A percentile compares a stretch with the other conserved stretches of the same genome.
phyloP scores from a whole-genome alignment of 495 filamentous ascomycete genomes.

The Physcia stellaris region DNA sequence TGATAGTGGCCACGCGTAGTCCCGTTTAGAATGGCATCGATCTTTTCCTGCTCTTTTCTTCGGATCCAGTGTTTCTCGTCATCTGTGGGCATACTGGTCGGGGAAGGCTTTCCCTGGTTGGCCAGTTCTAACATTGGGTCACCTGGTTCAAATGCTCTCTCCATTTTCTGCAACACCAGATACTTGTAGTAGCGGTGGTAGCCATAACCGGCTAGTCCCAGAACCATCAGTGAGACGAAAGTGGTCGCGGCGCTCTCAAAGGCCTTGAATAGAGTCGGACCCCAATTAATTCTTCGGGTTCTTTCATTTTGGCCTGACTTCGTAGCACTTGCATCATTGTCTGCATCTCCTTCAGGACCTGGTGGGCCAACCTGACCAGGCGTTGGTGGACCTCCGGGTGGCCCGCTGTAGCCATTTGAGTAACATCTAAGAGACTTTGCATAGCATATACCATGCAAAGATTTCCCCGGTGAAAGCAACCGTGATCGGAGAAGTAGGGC shows the following conservation, averaged over 20 bases:
- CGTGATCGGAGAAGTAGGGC: too few species aligned
- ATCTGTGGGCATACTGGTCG: conserved; percentile 15
- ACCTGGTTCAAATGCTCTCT: conserved; percentile 82
- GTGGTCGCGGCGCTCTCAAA: conserved; percentile 77
- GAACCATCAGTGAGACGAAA: conserved; percentile 66
- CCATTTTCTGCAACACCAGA: conserved; percentile 75
- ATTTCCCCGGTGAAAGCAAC: too few species aligned
- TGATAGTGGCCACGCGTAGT: conserved; percentile 65
- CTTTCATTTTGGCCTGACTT: neutral
- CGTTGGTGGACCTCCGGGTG: conserved; percentile 5
- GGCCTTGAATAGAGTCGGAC: conserved; percentile 56
- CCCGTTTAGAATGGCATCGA: conserved; percentile 69
- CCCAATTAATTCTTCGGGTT: conserved; percentile 15
- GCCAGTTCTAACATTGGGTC: conserved; percentile 87
- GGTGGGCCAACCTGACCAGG: conserved; percentile 6
- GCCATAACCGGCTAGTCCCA: conserved; percentile 80
- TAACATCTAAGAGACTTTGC: too few species aligned
- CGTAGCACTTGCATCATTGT: conserved; percentile 1
- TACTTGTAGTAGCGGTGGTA: conserved; percentile 89
- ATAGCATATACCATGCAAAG: too few species aligned
- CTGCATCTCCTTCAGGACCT: neutral
- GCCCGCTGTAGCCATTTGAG: too few species aligned
- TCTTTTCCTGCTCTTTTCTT: conserved; percentile 62
- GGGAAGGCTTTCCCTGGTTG: conserved; percentile 40
- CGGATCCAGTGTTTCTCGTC: conserved; percentile 60